Conservation (phyloP, 2,329 filamentous ascomycete species). For the Chaetomium sp. region DNA sequence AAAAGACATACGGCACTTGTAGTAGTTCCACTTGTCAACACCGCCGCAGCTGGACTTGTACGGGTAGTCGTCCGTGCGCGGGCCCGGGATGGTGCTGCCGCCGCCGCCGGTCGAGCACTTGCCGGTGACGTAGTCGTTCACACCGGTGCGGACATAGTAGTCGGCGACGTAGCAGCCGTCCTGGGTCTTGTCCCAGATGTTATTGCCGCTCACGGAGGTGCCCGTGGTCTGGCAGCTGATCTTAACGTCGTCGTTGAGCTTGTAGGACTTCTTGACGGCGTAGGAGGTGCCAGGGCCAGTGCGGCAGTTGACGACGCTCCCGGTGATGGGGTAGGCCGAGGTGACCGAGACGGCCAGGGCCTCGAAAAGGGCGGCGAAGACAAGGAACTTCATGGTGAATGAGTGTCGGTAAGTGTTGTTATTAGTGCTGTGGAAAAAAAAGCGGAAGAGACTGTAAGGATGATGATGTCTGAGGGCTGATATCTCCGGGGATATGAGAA, state of each 20-base stretch:
- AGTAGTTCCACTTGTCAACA: constrained; percentile 16
- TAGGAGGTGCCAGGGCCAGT: constrained; percentile 15
- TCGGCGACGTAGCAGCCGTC: constrained; percentile 20
- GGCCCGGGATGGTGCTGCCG: constrained; percentile 13
- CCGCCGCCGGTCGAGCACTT: constrained; percentile 6
- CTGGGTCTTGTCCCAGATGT: constrained; percentile 20
- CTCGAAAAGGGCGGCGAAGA: background rate
- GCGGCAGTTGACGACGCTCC: constrained; percentile 15
- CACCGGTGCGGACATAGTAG: constrained; percentile 18
- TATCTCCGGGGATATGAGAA: no score
- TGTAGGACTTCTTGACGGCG: constrained; percentile 10
- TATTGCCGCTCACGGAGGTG: constrained; percentile 15
- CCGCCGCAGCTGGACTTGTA: constrained; percentile 13
- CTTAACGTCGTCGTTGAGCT: constrained; percentile 11
- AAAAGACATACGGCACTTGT: constrained; percentile 10
- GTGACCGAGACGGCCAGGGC: background rate
- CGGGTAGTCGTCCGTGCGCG: constrained; percentile 16
- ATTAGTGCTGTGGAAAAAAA: background rate
- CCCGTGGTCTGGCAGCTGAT: constrained; percentile 17
- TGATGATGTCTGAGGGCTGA: no score
- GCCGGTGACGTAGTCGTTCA: constrained; percentile 10
- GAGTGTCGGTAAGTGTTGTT: background rate
- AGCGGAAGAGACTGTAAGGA: background rate
- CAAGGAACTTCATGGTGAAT: constrained; percentile 8
- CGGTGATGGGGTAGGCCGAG: constrained; percentile 13